A percentile compares a stretch with the other conserved stretches of the same genome.
Evolutionary conservation across 805 yeast genomes (phyloP).

Genomic region (Saccharomycopsis babjevae): DNA sequence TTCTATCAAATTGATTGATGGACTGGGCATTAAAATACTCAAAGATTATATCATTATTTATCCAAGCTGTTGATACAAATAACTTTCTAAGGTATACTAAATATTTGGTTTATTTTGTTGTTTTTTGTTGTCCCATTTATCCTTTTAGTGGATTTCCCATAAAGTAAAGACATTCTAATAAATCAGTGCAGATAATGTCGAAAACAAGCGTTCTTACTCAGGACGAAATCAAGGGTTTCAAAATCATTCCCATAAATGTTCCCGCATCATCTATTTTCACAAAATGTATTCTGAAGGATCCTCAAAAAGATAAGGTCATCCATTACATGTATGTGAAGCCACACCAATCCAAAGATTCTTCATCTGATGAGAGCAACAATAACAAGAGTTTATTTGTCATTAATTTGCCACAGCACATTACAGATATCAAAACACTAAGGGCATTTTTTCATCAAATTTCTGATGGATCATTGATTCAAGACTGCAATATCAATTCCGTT

Average conservation of each 20-base stretch:
- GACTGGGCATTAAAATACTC: too few relatives aligned
- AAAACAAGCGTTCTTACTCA: slow-evolving; percentile 2
- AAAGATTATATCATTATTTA: too few relatives aligned
- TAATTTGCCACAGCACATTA: slow-evolving; percentile 56
- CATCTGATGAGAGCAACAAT: slow-evolving; percentile 32
- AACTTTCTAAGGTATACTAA: too few relatives aligned
- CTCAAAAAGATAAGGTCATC: slow-evolving; percentile 21
- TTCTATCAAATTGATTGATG: too few relatives aligned
- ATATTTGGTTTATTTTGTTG: too few relatives aligned
- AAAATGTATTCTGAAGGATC: slow-evolving; percentile 7
- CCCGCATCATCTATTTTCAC: slow-evolving; percentile 22
- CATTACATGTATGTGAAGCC: slow-evolving; percentile 63
- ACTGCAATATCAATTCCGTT: slow-evolving; percentile 22
- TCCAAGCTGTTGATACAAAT: too few relatives aligned
- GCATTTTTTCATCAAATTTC: slow-evolving; percentile 49
- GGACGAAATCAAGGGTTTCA: slow-evolving; percentile 48
- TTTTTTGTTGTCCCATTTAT: too few relatives aligned
- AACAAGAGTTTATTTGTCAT: slow-evolving; percentile 61
- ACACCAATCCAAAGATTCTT: slow-evolving; percentile 31
- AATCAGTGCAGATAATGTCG: background rate
- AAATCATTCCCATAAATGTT: slow-evolving; percentile 38
- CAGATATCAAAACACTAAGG: slow-evolving; percentile 43
- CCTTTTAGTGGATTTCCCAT: background rate
- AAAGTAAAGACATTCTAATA: background rate
- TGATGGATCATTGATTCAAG: slow-evolving; percentile 55